Base-by-base conservation (phyloP, 1,284 basidiomycete species). In the Inonotus hispidus region DNA sequence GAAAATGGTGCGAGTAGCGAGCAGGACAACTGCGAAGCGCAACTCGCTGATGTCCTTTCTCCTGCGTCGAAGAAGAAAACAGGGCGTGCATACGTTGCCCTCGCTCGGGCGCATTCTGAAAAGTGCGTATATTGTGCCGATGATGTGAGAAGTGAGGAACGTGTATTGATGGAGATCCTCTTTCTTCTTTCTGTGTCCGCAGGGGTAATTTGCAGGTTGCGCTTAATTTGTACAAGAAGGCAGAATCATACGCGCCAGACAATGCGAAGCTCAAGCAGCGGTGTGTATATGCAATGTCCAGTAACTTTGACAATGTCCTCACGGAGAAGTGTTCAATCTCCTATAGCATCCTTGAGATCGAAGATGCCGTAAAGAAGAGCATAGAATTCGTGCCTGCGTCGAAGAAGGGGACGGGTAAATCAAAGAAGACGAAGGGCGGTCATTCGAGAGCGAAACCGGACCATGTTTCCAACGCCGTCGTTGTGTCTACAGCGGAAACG, bases 181-280 rank as follows among this genome's bases (percentile, higher is more conserved):
- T 52, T 13, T 14, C 41, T 19, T n/a, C n/a, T 27, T 46, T 35
- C 32, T 32, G 32, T 32, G 32, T 27, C 60, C n/a, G 45, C 63
- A 90, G 88, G 78, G 87, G 87, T 45, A 83, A 90, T 69, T 76
- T 90, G 29, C 78, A 84, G 66, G 79, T 82, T 5, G 88, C 89
- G 1, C 78, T 91, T 32, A 87, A 88, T 62, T 78, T 90, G 16
- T 91, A 90, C 68, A 82, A 83, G 66, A 87, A 87, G 66, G 88
- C 88, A 21, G 84, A 87, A 71, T 78, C 77, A 8, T 91, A 89
- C 66, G 87, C 89, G 58, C 88, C 89, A 19, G 86, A 90, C 65
- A 91, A 91, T 68, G 71, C 81, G 72, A 90, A 90, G 71, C 79
- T 91, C 58, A 85, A 85, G 81, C 87, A 90, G 78, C 88, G 89